Percentiles rank a stretch among this genome's conserved stretches.
These are phyloP conservation scores for Arthrobotrys sinensis DNA, from an alignment of 2,329 filamentous ascomycete species.

Conservation along the genomic window DNA sequence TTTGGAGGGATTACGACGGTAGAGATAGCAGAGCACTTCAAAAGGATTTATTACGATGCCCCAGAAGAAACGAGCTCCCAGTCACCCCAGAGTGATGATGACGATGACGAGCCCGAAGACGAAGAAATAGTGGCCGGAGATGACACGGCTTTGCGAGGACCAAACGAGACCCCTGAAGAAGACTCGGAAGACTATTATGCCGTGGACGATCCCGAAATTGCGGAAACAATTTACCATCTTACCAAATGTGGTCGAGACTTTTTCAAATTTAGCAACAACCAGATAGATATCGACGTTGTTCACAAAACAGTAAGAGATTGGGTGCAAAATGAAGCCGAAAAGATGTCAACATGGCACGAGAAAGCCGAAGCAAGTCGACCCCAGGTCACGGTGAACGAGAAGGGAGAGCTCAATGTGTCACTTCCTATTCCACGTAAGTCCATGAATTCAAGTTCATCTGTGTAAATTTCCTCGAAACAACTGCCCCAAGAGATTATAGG, in stretches of 20 bases:
- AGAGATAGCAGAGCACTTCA: constrained; percentile 56
- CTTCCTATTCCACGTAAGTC: constrained; percentile 46
- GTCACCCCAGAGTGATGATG: neutral
- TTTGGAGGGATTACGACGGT: constrained; percentile 37
- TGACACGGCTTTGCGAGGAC: neutral
- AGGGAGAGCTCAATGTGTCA: constrained; percentile 43
- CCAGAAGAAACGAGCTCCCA: neutral
- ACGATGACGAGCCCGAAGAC: neutral
- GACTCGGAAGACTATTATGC: constrained; percentile 20
- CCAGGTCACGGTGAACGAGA: constrained; percentile 30
- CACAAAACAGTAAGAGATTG: constrained; percentile 58
- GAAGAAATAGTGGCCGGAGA: neutral
- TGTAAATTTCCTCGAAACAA: neutral
- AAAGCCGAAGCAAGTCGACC: constrained; percentile 29
- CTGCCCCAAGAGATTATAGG: neutral
- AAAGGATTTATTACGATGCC: constrained; percentile 26
- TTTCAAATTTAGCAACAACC: constrained; percentile 55
- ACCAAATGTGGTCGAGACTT: constrained; percentile 48
- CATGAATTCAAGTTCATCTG: neutral
- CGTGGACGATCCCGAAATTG: constrained; percentile 53
- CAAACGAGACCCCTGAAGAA: neutral
- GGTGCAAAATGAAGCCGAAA: constrained; percentile 57
- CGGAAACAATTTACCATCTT: constrained; percentile 52
- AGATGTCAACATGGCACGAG: constrained; percentile 41
- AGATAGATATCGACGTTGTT: constrained; percentile 46